Evolutionary conservation across 1,284 basidiomycete genomes (phyloP).

Genomic region (Puccinia hordei): DNA sequence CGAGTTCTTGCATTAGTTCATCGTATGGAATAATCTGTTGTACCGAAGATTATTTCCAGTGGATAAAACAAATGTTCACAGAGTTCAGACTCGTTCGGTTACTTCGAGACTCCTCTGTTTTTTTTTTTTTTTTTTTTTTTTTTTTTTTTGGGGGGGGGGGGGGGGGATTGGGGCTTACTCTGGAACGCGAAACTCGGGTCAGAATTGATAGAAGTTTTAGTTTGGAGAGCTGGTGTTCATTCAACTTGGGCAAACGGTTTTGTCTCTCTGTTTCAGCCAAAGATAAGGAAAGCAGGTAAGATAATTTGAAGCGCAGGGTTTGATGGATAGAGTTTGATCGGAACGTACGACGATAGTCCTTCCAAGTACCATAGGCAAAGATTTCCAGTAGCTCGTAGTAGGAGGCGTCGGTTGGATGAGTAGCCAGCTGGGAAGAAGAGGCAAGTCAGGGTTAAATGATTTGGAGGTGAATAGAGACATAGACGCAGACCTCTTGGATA

Average conservation of each 20-base stretch:
- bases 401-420: conserved; percentile 17
- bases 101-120: too few species aligned
- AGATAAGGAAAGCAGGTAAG: background rate
- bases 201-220: conserved; percentile 89
- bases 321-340: background rate
- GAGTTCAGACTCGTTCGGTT: too few species aligned
- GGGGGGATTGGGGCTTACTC: conserved; percentile 63
- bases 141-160: background rate
- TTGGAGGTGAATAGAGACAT: background rate
- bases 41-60: conserved; percentile 49
- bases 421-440: conserved; percentile 22
- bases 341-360: conserved; percentile 66
- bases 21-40: conserved; percentile 73
- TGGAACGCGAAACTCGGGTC: conserved; percentile 70
- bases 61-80: background rate
- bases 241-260: conserved; percentile 70
- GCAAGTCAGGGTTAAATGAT: background rate
- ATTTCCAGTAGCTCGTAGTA: conserved; percentile 68
- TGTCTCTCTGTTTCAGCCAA: conserved; percentile 65
- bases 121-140: too few species aligned
- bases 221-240: conserved; percentile 74
- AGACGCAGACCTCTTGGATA: conserved; percentile 23
- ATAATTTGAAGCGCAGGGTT: too few species aligned
- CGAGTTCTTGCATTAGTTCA: conserved; percentile 68
- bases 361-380: conserved; percentile 83